These are phyloP conservation scores for Stephania cephalantha DNA, from an alignment of 164 flowering plant genomes.

Conservation along the genomic window DNA sequence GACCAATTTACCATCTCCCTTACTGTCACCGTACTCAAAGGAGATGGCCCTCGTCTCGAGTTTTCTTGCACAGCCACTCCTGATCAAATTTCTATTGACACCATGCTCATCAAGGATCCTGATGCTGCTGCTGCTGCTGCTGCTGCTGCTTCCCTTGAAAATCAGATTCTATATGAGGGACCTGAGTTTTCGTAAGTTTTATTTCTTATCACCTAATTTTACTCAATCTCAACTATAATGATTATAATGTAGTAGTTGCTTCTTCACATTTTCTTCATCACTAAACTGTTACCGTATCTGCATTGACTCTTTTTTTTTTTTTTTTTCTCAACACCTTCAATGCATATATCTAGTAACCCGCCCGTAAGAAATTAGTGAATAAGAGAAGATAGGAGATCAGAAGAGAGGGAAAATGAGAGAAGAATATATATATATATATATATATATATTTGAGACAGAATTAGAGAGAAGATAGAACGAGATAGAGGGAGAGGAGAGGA, in stretches of 20 bases:
- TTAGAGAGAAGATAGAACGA: no score
- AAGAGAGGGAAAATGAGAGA: no score
- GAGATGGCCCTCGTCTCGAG: slow-evolving; percentile 21
- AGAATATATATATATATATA: no score
- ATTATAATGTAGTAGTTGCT: not conserved
- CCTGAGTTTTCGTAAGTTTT: slow-evolving; percentile 25
- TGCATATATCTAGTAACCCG: not conserved
- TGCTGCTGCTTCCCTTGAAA: not conserved
- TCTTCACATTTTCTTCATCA: not conserved
- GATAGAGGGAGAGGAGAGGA: no score
- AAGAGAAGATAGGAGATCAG: no score
- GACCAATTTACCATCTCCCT: slow-evolving; percentile 12
- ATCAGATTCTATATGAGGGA: slow-evolving; percentile 20
- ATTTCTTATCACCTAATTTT: not conserved
- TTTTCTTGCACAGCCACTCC: slow-evolving; percentile 17
- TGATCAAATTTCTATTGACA: slow-evolving; percentile 17
- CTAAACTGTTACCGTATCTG: no score
- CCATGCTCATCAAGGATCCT: slow-evolving; percentile 13
- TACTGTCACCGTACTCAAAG: slow-evolving; percentile 20
- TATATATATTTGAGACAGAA: no score
- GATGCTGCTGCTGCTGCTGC: slow-evolving; percentile 17
- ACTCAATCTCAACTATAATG: not conserved
- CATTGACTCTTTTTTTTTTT: not conserved
- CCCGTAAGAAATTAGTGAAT: no score
- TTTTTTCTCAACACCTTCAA: not conserved